phyloP scores from a whole-genome alignment of 495 filamentous ascomycete species.

The Tuber microsphaerosporum region DNA sequence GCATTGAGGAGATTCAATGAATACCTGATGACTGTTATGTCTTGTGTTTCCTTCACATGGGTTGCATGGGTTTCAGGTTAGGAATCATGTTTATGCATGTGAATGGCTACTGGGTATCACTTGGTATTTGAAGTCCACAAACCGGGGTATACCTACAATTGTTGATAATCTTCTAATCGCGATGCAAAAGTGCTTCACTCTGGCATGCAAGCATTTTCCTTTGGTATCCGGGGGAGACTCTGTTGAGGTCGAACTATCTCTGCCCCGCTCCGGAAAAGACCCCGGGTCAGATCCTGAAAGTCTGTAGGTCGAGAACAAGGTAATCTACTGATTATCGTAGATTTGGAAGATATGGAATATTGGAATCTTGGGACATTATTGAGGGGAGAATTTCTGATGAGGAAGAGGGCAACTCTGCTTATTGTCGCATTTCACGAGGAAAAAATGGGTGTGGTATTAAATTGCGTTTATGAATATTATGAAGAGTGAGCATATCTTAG shows the following conservation, averaged over 20 bases:
- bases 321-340: no score
- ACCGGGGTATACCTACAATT: background rate
- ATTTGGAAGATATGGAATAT: no score
- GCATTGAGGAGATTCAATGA: background rate
- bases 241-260: background rate
- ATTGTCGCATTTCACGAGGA: no score
- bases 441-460: no score
- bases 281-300: background rate
- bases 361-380: background rate
- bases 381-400: background rate
- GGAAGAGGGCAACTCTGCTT: background rate
- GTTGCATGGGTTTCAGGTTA: background rate
- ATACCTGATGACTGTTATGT: background rate
- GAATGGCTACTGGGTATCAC: background rate
- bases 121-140: background rate
- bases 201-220: background rate
- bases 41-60: background rate
- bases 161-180: background rate
- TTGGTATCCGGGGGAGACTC: background rate
- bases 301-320: background rate
- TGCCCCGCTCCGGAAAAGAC: background rate
- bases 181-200: background rate
- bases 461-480: no score
- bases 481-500: no score
- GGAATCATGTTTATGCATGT: background rate